Evolutionary conservation across 495 filamentous ascomycete species (phyloP).

Genomic region (Diplogelasinospora grovesii): DNA sequence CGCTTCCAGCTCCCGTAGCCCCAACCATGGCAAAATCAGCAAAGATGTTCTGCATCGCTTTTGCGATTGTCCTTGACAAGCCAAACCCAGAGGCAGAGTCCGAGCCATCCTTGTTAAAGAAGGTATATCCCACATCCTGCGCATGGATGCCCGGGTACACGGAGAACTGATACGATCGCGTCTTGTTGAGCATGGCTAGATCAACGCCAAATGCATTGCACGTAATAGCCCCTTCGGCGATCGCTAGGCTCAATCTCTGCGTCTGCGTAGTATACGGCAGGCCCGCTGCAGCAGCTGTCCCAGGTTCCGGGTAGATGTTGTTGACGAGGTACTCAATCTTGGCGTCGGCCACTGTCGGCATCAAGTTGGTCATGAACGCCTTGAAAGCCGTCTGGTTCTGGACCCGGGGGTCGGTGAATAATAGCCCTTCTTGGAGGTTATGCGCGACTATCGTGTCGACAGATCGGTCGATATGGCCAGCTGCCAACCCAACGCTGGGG

Average conservation of each 20-base stretch:
- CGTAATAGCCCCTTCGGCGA: constrained; percentile 2
- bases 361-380: constrained; percentile 2
- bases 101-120: constrained; percentile 2
- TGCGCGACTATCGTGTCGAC: constrained; percentile 9
- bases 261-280: constrained; percentile 9
- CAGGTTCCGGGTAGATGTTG: constrained; percentile 8
- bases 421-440: constrained; percentile 3
- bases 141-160: constrained; percentile 9
- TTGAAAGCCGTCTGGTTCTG: constrained; percentile 11
- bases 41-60: neutral
- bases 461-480: no score
- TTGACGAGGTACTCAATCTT: constrained; percentile 7
- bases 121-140: constrained; percentile 4
- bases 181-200: constrained; percentile 3
- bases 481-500: constrained; percentile 5
- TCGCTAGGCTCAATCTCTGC: constrained; percentile 2
- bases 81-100: no score
- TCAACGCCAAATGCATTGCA: constrained; percentile 6
- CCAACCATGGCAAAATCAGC: constrained; percentile 1
- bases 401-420: constrained; percentile 12
- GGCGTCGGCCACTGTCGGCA: constrained; percentile 6
- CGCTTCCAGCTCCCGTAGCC: neutral
- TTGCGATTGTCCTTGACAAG: neutral
- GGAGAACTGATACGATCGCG: constrained; percentile 5
- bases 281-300: constrained; percentile 7